Base-by-base conservation (phyloP, 345 rosid species). In the Isatis tinctoria region DNA sequence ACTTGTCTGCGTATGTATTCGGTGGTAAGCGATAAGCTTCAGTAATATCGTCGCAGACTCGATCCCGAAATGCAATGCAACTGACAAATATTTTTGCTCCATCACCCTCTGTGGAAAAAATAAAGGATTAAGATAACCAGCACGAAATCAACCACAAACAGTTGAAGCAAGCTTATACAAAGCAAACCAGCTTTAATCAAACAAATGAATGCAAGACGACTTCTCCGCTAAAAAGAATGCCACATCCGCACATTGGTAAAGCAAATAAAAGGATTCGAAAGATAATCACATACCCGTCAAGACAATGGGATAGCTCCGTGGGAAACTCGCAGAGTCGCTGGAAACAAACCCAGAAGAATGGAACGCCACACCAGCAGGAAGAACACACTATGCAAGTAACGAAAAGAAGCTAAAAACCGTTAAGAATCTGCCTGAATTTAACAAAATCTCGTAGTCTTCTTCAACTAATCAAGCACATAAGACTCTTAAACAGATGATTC, bases 1-100 rank as follows among this genome's bases (percentile, higher is more conserved):
- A 96, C 84, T 90, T 95, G 74, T 95, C 99, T 62, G 96, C 96
- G 75, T 75, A 90, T 44, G 97, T 90, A 82, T 90, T 83, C 10
- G 98, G 70, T 2, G 94, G 87, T 69, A 92, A 85, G 60, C 70
- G 86, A 73, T 95, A 95, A 57, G 98, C 99, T 85, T 92, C 98
- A 28, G 91, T 86, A 74, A 95, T 85, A 81, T 95, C 99, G 83
- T 95, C 97, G 41, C 90, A 82, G 72, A 95, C 97, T 58, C 92
- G 98, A 87, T 95, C 98, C 57, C 96, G 87, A 78, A 92, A 95
- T 39, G 98, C 89, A 62, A 92, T 84, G 85, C 99, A 95, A 61
- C 97, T 90, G 79, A 95, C 91, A 72, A 90, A 92, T 72, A 95
- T 92, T 78, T 95, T 92, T 14, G 99, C 82, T 7, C 99, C 99